phyloP scores from a whole-genome alignment of 2,329 filamentous ascomycete genomes.

The Aspergillus pseudoglaucus region DNA sequence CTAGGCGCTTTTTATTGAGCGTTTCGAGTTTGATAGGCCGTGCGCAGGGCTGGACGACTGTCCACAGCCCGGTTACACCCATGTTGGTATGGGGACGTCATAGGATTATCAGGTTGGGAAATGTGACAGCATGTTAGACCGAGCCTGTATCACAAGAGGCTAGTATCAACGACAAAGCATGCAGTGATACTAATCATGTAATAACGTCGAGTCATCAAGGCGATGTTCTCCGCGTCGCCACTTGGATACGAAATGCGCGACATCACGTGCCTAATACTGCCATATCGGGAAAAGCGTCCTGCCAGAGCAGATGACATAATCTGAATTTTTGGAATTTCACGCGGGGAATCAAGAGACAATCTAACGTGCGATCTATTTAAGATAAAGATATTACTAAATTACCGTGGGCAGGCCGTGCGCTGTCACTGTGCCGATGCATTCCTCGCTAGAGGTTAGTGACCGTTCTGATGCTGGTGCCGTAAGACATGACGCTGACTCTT shows the following conservation, averaged over 20 bases:
- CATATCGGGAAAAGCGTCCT: conserved; percentile 10
- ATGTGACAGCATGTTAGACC: neutral
- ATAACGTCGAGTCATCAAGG: neutral
- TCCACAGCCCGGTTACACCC: conserved; percentile 98
- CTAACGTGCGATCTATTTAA: conserved; percentile 1
- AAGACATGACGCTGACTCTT: conserved; percentile 16
- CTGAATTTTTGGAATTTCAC: conserved; percentile 13
- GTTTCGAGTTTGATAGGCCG: conserved; percentile 94
- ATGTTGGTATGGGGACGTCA: conserved; percentile 45
- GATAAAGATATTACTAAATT: conserved; percentile 6
- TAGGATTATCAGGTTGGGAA: neutral
- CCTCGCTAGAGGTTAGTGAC: conserved; percentile 26
- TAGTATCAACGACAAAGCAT: neutral
- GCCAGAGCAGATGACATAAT: conserved; percentile 14
- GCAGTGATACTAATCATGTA: too few relatives aligned
- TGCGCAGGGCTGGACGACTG: conserved; percentile 87
- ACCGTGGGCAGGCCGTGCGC: conserved; percentile 10
- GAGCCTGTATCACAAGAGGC: neutral
- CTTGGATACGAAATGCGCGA: conserved; percentile 11
- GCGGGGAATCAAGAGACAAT: conserved; percentile 6
- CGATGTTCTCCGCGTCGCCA: conserved; percentile 8
- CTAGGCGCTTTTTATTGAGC: conserved; percentile 90
- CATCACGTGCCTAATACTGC: conserved; percentile 15
- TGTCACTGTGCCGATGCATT: conserved; percentile 17
- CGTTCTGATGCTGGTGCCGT: neutral